Conservation (phyloP, 1,284 basidiomycete species). For the Gomphus bonarii region DNA sequence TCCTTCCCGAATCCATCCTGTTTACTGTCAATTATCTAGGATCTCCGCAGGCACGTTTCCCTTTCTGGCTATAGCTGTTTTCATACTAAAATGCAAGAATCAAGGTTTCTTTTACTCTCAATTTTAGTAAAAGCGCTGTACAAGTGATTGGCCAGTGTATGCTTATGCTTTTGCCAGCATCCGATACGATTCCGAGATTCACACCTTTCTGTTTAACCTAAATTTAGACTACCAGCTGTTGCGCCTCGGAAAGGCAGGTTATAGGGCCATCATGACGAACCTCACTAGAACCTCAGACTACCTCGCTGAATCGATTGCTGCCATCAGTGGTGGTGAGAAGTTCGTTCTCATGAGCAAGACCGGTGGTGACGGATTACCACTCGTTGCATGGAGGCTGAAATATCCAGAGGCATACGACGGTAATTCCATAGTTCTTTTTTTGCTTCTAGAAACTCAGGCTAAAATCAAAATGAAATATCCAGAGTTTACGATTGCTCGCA, state of each 20-base stretch:
- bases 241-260: slow-evolving; percentile 21
- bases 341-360: slow-evolving; percentile 19
- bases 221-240: slow-evolving; percentile 18
- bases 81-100: background rate
- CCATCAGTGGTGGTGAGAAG: slow-evolving; percentile 16
- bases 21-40: slow-evolving; percentile 20
- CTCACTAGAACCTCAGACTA: slow-evolving; percentile 18
- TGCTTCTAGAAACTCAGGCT: background rate
- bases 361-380: slow-evolving; percentile 18
- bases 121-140: slow-evolving; percentile 19
- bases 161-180: background rate
- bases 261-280: slow-evolving; percentile 24
- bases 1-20: slow-evolving; percentile 24
- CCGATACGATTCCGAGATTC: background rate
- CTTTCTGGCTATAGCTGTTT: background rate
- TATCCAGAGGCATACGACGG: slow-evolving; percentile 16
- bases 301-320: slow-evolving; percentile 15
- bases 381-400: slow-evolving; percentile 21
- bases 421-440: background rate
- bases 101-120: slow-evolving; percentile 21
- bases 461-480: background rate
- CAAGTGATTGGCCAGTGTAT: slow-evolving; percentile 21
- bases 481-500: slow-evolving; percentile 15
- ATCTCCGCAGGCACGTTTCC: slow-evolving; percentile 2
- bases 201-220: background rate